Evolutionary conservation across 352 stramenopile species (phyloP), one percentile per base, ranked within the genome.

Genomic region (Phytophthora uliginosa): DNA sequence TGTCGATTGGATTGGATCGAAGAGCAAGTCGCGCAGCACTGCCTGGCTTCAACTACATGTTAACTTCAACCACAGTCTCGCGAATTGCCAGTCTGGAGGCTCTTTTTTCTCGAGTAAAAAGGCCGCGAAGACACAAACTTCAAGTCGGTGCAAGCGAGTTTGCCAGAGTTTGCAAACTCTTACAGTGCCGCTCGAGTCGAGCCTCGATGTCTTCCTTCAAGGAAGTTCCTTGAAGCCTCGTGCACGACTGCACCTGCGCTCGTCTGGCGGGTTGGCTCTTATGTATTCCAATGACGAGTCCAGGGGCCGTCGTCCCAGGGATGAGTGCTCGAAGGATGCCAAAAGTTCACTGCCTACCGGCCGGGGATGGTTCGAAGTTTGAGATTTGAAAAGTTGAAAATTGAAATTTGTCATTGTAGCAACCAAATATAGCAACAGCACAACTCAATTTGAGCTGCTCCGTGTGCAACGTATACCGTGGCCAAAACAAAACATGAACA

Each of bases 51-150:
- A 76, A 67, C 12, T 45, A 45, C 38, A 60, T 36, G 62, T 64
- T 68, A 72, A 72, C 63, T 76, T 68, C 69, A 76, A 76, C 69
- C 69, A 76, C 69, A 26, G 24, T 34, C 69, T 67, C 7, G 24
- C 69, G 47, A 59, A 31, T 31, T 31, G 26, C 7, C 26, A 47
- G 18, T 18, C 33, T 6, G 3, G 13, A 9, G 38, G 28, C 20
- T 64, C 34, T 58, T 73, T 61, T 73, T 60, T 73, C 18, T 59
- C 38, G 53, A 53, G 42, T 24, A 69, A 69, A 64, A 63, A 61
- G 52, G 48, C n/a, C 57, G 45, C 31, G 56, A 7, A 33, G 42
- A 31, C 56, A 59, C 24, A 40, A 72, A 61, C 65, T 72, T 67
- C 50, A 67, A 72, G 22, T 26, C 33, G 24, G 10, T 31, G 61